These are phyloP conservation scores for Podaxis sp. DNA, from an alignment of 768 basidiomycete species.

Conservation along the genomic window DNA sequence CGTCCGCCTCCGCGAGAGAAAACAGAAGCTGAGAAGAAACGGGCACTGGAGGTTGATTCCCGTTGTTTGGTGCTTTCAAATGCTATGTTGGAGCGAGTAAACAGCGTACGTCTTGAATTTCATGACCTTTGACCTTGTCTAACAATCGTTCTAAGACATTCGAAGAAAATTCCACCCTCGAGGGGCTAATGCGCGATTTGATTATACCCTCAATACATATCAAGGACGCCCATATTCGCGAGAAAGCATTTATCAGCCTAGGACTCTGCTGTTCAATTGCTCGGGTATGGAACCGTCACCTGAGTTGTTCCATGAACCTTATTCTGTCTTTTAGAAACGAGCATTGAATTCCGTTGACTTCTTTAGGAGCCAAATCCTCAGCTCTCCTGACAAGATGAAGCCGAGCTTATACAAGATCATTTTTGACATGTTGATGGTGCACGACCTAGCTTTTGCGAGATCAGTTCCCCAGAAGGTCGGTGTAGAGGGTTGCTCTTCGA, in stretches of 20 bases:
- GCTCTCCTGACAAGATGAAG: slow-evolving; percentile 74
- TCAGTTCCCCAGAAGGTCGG: slow-evolving; percentile 45
- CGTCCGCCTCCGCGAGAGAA: slow-evolving; percentile 34
- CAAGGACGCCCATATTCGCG: slow-evolving; percentile 80
- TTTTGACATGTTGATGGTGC: slow-evolving; percentile 89
- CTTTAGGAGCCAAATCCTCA: slow-evolving; percentile 79
- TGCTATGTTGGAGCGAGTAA: slow-evolving; percentile 87
- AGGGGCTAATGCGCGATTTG: slow-evolving; percentile 79
- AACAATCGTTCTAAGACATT: slow-evolving; percentile 52
- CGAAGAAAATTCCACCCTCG: slow-evolving; percentile 77
- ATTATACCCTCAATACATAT: slow-evolving; percentile 89
- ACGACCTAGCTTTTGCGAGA: slow-evolving; percentile 69
- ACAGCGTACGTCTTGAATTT: slow-evolving; percentile 64
- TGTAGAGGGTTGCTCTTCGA: neutral
- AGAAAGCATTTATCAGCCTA: slow-evolving; percentile 77
- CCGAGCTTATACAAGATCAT: slow-evolving; percentile 76
- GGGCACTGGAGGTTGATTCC: slow-evolving; percentile 44
- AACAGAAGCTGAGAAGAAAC: slow-evolving; percentile 55
- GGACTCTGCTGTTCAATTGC: slow-evolving; percentile 88
- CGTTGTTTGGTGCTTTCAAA: slow-evolving; percentile 83
- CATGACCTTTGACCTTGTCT: slow-evolving; percentile 1
- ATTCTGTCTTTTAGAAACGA: slow-evolving; percentile 44
- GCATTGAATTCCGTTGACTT: slow-evolving; percentile 73
- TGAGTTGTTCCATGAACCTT: neutral
- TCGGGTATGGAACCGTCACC: slow-evolving; percentile 39